These are phyloP conservation scores for Fraxinus latifolia DNA, from an alignment of 305 asterid genomes.

Conservation along the genomic window DNA sequence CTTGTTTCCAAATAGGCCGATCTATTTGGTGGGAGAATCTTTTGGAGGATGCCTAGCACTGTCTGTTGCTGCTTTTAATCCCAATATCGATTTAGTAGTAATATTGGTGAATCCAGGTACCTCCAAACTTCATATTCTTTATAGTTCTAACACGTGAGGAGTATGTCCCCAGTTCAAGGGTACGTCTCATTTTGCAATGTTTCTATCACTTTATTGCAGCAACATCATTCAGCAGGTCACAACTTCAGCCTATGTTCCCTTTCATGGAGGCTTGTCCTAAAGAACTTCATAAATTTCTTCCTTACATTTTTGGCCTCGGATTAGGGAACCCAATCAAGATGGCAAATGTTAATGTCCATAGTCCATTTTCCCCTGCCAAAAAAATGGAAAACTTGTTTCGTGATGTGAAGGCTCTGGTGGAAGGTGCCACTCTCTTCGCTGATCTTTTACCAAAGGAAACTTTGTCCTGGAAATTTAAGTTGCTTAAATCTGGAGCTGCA, in stretches of 20 bases:
- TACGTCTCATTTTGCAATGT: neutral
- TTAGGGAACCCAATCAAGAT: slow-evolving; percentile 51
- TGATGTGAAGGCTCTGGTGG: slow-evolving; percentile 25
- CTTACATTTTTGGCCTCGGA: slow-evolving; percentile 31
- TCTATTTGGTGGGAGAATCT: slow-evolving; percentile 59
- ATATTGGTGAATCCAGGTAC: slow-evolving; percentile 62
- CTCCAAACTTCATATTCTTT: neutral
- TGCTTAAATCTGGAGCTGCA: slow-evolving; percentile 45
- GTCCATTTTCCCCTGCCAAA: slow-evolving; percentile 20
- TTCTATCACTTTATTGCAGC: slow-evolving; percentile 35
- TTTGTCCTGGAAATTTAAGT: slow-evolving; percentile 44
- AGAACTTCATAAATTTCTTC: slow-evolving; percentile 31
- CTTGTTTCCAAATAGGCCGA: slow-evolving; percentile 40
- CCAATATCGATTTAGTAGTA: slow-evolving; percentile 44
- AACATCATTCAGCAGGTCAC: slow-evolving; percentile 54
- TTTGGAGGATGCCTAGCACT: slow-evolving; percentile 66
- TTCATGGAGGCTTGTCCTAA: slow-evolving; percentile 44
- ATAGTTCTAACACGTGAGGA: neutral
- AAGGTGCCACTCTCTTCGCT: slow-evolving; percentile 23
- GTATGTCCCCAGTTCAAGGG: neutral
- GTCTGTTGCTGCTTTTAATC: slow-evolving; percentile 59
- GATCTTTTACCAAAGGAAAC: slow-evolving; percentile 36
- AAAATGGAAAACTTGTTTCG: slow-evolving; percentile 26
- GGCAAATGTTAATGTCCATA: slow-evolving; percentile 27
- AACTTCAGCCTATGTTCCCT: slow-evolving; percentile 42